Evolutionary conservation across 139 green algal species (phyloP).

Genomic region (Micractinium sp.): DNA sequence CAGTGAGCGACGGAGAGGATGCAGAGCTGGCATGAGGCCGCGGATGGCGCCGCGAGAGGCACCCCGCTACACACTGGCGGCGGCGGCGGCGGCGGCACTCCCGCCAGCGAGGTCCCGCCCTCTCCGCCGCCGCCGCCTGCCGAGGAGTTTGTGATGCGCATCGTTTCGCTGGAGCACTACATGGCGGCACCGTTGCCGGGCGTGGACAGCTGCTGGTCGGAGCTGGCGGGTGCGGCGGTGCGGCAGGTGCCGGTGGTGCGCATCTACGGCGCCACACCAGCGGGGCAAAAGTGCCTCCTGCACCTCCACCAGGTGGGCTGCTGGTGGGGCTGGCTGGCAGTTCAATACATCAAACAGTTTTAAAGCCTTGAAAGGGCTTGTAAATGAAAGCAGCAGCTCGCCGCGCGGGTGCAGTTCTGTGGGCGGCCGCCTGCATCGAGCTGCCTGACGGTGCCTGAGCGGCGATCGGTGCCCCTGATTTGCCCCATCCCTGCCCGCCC

Average conservation of each 20-base stretch:
- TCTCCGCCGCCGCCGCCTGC: not conserved
- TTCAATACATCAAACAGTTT: not conserved
- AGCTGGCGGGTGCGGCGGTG: conserved; percentile 64
- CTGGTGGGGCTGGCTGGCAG: not conserved
- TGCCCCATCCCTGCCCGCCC: not conserved
- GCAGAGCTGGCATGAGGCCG: too few relatives aligned
- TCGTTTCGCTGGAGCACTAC: conserved; percentile 88
- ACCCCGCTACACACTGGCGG: not conserved
- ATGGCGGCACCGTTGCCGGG: conserved; percentile 79
- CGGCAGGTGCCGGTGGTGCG: conserved; percentile 88
- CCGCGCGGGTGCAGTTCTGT: not conserved
- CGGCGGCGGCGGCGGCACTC: not conserved
- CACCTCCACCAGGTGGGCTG: conserved; percentile 85
- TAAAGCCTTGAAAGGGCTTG: too few relatives aligned
- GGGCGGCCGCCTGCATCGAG: not conserved
- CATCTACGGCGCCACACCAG: conserved; percentile 90
- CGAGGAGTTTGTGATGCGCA: conserved; percentile 43
- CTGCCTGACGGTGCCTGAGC: not conserved
- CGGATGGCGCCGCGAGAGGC: not conserved
- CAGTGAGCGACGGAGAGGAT: too few relatives aligned
- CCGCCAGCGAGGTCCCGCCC: not conserved
- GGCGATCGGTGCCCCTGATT: not conserved
- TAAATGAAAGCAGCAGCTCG: too few relatives aligned
- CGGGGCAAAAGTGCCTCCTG: conserved; percentile 87
- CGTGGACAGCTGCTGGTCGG: conserved; percentile 78